phyloP scores from a whole-genome alignment of 495 filamentous ascomycete genomes.

The Darksidea phi region DNA sequence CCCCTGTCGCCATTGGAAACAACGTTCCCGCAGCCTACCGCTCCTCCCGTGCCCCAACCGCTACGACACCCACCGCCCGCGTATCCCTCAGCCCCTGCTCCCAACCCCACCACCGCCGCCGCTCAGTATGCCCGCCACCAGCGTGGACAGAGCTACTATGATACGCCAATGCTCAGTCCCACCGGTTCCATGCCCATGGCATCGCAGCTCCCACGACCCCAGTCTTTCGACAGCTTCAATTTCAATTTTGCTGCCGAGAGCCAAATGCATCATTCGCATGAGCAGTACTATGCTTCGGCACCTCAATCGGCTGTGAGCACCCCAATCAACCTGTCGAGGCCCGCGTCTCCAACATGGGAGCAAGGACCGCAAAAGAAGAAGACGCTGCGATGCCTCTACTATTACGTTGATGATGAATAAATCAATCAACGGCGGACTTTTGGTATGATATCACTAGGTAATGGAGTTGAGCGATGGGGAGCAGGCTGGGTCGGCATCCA shows the following conservation, averaged over 20 bases:
- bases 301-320: conserved; percentile 20
- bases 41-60: not conserved
- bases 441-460: too few species aligned
- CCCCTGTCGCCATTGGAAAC: conserved; percentile 15
- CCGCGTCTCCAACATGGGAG: conserved; percentile 26
- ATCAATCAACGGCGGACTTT: not conserved
- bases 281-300: conserved; percentile 15
- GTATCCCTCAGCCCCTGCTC: not conserved
- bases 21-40: conserved; percentile 6
- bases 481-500: too few species aligned
- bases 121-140: not conserved
- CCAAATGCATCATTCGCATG: not conserved
- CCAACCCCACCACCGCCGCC: not conserved
- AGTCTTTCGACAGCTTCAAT: conserved; percentile 26
- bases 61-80: not conserved
- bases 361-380: conserved; percentile 16
- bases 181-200: not conserved
- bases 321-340: conserved; percentile 20
- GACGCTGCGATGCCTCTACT: conserved; percentile 15
- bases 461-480: too few species aligned
- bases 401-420: conserved; percentile 6
- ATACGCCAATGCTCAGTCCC: conserved; percentile 4
- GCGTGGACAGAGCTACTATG: not conserved
- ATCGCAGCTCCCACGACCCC: conserved; percentile 6
- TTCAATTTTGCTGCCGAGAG: not conserved